Conservation (phyloP, 2,329 filamentous ascomycete genomes). For the Botrytis byssoidea region DNA sequence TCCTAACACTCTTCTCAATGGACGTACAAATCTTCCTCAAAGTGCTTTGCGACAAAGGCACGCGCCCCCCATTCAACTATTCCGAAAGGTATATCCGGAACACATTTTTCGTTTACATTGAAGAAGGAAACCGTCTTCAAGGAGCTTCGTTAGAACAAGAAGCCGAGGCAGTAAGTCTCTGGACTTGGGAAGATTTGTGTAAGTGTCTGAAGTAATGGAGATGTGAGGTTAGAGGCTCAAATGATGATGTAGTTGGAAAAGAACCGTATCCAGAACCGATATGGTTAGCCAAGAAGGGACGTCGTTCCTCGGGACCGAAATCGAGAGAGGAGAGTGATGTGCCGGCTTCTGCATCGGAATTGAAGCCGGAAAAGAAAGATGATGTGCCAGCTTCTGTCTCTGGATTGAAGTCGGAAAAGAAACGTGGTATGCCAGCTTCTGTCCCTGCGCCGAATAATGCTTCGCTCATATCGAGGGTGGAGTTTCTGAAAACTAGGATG, state of each 20-base stretch:
- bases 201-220: background rate
- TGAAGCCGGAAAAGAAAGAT: fast-evolving
- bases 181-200: background rate
- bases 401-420: background rate
- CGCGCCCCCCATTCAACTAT: background rate
- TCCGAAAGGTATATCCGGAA: background rate
- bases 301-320: background rate
- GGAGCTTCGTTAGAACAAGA: background rate
- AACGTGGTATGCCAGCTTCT: background rate
- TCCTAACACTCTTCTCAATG: background rate
- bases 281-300: background rate
- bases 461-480: background rate
- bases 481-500: background rate
- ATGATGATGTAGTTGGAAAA: background rate
- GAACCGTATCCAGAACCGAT: background rate
- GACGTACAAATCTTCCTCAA: background rate
- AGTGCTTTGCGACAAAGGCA: background rate
- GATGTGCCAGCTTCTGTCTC: background rate
- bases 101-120: background rate
- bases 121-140: background rate
- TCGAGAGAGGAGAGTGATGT: fast-evolving
- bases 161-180: background rate
- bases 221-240: background rate
- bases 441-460: fast-evolving
- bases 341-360: background rate